Evolutionary conservation across 2,329 filamentous ascomycete genomes (phyloP).

Genomic region (Colletotrichum chlorophyti): DNA sequence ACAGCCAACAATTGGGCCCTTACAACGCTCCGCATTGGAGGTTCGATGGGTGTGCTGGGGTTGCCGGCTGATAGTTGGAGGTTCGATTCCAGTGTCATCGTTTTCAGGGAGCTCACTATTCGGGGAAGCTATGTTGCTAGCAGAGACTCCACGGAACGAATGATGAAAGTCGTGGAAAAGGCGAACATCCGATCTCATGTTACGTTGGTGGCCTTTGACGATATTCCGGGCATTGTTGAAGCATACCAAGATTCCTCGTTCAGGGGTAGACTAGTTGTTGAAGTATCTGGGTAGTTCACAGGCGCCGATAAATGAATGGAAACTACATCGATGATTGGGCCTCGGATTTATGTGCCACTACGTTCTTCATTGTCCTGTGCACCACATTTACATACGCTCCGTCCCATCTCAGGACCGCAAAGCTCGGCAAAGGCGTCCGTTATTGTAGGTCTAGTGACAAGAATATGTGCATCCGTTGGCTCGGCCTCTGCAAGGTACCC

Average conservation of each 20-base stretch:
- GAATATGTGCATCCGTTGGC: no score
- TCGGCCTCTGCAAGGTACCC: no score
- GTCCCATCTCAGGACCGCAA: no score
- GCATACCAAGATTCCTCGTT: conserved; percentile 36
- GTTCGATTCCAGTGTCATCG: conserved; percentile 38
- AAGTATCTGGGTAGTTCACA: conserved; percentile 28
- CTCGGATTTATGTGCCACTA: no score
- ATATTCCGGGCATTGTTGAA: conserved; percentile 35
- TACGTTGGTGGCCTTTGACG: conserved; percentile 35
- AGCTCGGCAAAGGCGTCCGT: no score
- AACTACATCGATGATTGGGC: no score
- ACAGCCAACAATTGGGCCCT: conserved; percentile 39
- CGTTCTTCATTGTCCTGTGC: no score
- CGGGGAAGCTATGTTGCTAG: conserved; percentile 41
- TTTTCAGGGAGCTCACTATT: conserved; percentile 39
- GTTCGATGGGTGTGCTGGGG: conserved; percentile 37
- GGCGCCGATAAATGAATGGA: no score
- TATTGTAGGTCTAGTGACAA: no score
- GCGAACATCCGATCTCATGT: conserved; percentile 35
- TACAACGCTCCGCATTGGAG: conserved; percentile 36
- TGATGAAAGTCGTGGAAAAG: conserved; percentile 39
- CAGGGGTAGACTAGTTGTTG: conserved; percentile 39
- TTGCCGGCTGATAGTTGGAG: conserved; percentile 39
- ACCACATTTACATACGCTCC: no score
- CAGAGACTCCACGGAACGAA: conserved; percentile 35